Base-by-base conservation (phyloP, 1,284 basidiomycete genomes). In the Omphalotus olearius region DNA sequence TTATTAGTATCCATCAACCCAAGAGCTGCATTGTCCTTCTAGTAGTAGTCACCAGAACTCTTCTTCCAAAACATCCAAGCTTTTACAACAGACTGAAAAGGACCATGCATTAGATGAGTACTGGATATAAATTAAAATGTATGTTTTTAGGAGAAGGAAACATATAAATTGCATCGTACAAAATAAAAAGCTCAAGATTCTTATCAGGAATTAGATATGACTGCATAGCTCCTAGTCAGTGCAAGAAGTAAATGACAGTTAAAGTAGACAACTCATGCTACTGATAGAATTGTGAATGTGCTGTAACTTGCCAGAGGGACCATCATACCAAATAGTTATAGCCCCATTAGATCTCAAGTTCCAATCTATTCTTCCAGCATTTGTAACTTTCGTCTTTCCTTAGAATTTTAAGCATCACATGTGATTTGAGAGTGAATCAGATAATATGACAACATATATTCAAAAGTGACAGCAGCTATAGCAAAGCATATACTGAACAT, bases 41-140 rank as follows among this genome's bases (percentile, higher is more conserved):
- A n/a, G n/a, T n/a, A n/a, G n/a, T n/a, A n/a, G n/a, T n/a, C n/a
- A n/a, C n/a, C n/a, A n/a, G n/a, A n/a, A n/a, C n/a, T n/a, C n/a
- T 43, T 43, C 41, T 28, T 48, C 46, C 46, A 40, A 20, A 48
- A 48, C 36, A 48, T 48, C 46, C 37, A 48, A 17, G 37, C 6
- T n/a, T 14, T 16, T 18, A 48, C 16, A 18, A 48, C 40, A 9
- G 46, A 48, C 46, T 47, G n/a, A 16, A 9, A 23, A 23, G n/a
- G 23, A 23, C 23, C 23, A 23, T 5, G 23, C 6, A 47, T 17
- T 11, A 14, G 16, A 16, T 39, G 23, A 39, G 23, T 23, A 23
- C n/a, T n/a, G n/a, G n/a, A n/a, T n/a, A n/a, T n/a, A n/a, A n/a
- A n/a, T n/a, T n/a, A n/a, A n/a, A n/a, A n/a, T n/a, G n/a, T 23